These are phyloP conservation scores for Saccharomyces hybrid DNA, from an alignment of 1,139 yeast species.

Conservation along the genomic window DNA sequence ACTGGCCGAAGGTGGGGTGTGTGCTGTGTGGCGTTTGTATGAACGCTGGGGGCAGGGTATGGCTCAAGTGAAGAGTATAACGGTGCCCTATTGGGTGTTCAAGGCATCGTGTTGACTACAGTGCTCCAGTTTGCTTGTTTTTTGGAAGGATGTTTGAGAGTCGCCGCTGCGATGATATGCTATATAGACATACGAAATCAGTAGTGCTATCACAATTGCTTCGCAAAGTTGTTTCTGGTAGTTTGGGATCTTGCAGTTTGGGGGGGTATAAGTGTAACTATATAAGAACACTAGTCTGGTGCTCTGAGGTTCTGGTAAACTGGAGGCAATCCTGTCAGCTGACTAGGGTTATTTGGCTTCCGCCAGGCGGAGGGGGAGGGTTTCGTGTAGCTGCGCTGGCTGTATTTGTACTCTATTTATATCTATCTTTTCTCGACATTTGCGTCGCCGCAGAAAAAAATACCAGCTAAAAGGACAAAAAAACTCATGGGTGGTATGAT, in stretches of 20 bases:
- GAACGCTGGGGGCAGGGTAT: not conserved
- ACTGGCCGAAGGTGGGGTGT: not conserved
- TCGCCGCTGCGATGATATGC: no score
- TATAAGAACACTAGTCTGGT: no score
- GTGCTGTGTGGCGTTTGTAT: not conserved
- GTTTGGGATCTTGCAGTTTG: no score
- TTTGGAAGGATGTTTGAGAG: no score
- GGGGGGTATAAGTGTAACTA: no score
- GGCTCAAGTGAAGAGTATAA: no score
- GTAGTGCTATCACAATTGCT: no score
- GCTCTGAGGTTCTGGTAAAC: not conserved
- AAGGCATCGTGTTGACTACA: no score
- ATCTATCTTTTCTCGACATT: not conserved
- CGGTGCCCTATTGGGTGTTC: no score
- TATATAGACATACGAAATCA: no score
- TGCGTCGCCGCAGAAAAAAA: not conserved
- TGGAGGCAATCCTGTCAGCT: not conserved
- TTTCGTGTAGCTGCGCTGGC: not conserved
- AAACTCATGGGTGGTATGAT: conserved; percentile 1
- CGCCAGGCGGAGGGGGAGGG: not conserved
- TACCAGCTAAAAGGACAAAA: not conserved
- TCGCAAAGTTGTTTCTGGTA: no score
- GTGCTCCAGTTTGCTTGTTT: no score
- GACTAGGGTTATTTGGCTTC: not conserved
- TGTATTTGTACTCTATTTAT: not conserved